Base-by-base conservation (phyloP, 2,329 filamentous ascomycete genomes). In the Fusarium decemcellulare region DNA sequence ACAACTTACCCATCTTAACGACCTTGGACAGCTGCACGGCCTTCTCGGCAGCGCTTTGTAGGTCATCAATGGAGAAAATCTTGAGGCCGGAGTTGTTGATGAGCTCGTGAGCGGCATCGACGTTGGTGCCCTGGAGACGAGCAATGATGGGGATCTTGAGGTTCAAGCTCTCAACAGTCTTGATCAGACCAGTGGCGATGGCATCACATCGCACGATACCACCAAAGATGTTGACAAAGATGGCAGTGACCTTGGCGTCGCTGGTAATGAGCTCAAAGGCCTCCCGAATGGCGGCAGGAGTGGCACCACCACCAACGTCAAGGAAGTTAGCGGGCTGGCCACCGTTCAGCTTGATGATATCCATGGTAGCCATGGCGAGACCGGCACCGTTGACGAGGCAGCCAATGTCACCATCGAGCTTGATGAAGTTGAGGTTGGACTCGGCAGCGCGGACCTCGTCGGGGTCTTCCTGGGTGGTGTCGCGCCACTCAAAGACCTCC, bases 161-260 rank as follows among this genome's bases (percentile, higher is more conserved):
- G 87, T 97, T 95, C 88, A 99, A 95, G 78, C 90, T 90, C 86
- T 97, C 89, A 68, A 96, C 96, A 61, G 97, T 97, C 81, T 93
- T 92, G 86, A 99, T 97, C 76, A 99, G 88, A 79, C 96, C 96
- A 83, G 95, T 92, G 73, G 96, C 96, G 80, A 99, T 99, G 78
- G 93, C 94, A 81, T 99, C 96, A 81, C 96, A 99, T 78, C 96
- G 91, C 75, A 99, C 96, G 76, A 99, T 99, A 85, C 96, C 96
- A 81, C 96, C 96, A 80, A 99, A 99, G 83, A 99, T 99, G 90
- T 99, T 99, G 87, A 99, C 96, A 76, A 99, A 99, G 86, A 99
- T 96, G 78, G 96, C 96, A 54, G 95, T 95, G 73, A 99, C 96
- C 89, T 98, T 98, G 79, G 94, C 91, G 83, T 99, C 96, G 84